Evolutionary conservation across 2,329 filamentous ascomycete species (phyloP), one percentile per base, ranked within the genome.

Genomic region (Metarhizium album): DNA sequence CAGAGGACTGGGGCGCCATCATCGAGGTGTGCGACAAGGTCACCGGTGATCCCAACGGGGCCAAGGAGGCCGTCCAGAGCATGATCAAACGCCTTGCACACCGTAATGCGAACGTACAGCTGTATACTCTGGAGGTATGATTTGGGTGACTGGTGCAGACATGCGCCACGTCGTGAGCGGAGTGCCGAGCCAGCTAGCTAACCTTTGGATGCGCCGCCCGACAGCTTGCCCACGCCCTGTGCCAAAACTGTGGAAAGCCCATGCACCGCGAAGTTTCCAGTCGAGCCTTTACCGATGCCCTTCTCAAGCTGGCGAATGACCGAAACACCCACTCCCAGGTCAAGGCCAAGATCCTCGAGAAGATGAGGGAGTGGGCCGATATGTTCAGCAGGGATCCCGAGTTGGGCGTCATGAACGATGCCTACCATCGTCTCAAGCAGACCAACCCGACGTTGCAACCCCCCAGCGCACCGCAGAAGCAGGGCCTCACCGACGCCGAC

Each of bases 331-430:
- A 97, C 68, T 85, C 86, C 64, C 89, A 95, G 68, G 93, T 98
- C 65, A 97, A 97, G 71, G 82, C 88, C 57, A 97, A 96, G 78
- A 95, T 98, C 57, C 71, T 97, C 53, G 91, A 97, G 74, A 83
- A 90, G 58, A 97, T 97, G 89, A 84, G 87, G 66, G 88, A 91
- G 57, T 98, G 93, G 93, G 83, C 86, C 52, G 87, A 93, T 62
- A 95, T 96, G 87, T 97, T 97, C 66, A 80, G 81, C 60, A 83
- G 79, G 54, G 89, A 96, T 64, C 80, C 90, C 11, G 91, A 96
- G 64, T 79, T 98, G 54, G 93, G 93, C 18, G 95, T 98, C 65
- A 98, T 98, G 93, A 86, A 90, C 66, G 88, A 95, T 63, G 90
- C 91, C 53, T 97, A 91, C 68, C 84, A 84, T 71, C 88, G 86